These are phyloP conservation scores for Hypoxylon sp. DNA, from an alignment of 2,329 filamentous ascomycete species.

Conservation along the genomic window DNA sequence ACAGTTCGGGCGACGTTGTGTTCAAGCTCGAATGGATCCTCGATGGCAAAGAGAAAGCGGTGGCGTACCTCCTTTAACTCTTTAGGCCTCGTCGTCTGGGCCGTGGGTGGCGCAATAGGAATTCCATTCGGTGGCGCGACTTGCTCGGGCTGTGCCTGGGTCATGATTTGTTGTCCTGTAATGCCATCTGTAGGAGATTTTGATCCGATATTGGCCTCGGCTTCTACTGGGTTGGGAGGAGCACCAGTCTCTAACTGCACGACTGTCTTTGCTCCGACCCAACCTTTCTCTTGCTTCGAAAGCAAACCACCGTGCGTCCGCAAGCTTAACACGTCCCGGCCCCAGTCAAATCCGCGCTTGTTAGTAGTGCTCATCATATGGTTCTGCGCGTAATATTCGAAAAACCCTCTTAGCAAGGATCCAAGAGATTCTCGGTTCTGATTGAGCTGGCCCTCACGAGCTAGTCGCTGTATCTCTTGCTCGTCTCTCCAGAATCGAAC, in stretches of 20 bases:
- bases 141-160: constrained; percentile 29
- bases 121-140: constrained; percentile 29
- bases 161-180: constrained; percentile 7
- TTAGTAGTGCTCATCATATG: constrained; percentile 66
- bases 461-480: constrained; percentile 74
- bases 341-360: constrained; percentile 81
- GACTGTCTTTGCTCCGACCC: constrained; percentile 85
- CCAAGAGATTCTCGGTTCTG: constrained; percentile 79
- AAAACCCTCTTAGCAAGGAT: constrained; percentile 83
- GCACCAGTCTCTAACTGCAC: constrained; percentile 64
- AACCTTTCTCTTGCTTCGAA: constrained; percentile 83
- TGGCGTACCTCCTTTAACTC: constrained; percentile 79
- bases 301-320: constrained; percentile 79
- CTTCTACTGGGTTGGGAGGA: constrained; percentile 45
- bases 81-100: constrained; percentile 50
- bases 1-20: constrained; percentile 93
- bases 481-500: constrained; percentile 86
- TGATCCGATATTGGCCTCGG: constrained; percentile 28
- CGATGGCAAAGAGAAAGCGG: constrained; percentile 88
- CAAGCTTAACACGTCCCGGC: constrained; percentile 82
- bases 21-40: constrained; percentile 89
- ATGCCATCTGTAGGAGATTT: constrained; percentile 44
- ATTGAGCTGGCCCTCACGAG: constrained; percentile 71
- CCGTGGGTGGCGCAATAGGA: constrained; percentile 10
- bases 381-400: constrained; percentile 83